phyloP scores from a whole-genome alignment of 2,329 filamentous ascomycete species.

The Ceratocystis papillata region DNA sequence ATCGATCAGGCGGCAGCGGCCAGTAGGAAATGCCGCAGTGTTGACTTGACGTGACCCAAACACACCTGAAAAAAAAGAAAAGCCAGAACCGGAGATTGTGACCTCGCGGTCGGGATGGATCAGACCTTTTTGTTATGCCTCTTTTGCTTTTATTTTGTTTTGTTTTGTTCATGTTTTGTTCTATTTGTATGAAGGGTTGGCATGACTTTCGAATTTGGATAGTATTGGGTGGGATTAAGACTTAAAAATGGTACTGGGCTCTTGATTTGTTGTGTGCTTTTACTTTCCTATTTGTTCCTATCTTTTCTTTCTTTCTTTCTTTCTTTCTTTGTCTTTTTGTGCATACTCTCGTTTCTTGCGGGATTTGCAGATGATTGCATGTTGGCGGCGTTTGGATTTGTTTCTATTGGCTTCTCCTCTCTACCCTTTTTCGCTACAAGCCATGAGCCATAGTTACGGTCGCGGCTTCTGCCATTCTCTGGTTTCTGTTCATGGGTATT shows the following conservation, averaged over 20 bases:
- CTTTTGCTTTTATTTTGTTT: slow-evolving; percentile 14
- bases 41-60: too few species aligned
- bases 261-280: slow-evolving; percentile 5
- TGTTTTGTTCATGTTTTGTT: neutral
- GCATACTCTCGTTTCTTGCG: neutral
- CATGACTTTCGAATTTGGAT: slow-evolving; percentile 14
- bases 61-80: neutral
- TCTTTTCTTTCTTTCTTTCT: neutral
- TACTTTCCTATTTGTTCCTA: neutral
- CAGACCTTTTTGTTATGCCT: neutral
- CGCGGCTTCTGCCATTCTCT: neutral
- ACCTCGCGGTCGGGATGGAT: slow-evolving; percentile 11
- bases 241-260: slow-evolving; percentile 11
- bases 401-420: neutral
- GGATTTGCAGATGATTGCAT: neutral
- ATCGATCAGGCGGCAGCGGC: neutral
- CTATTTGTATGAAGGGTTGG: neutral
- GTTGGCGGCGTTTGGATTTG: neutral
- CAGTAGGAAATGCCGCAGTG: neutral
- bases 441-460: too few species aligned
- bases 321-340: neutral
- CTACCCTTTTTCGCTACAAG: neutral
- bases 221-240: slow-evolving; percentile 2
- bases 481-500: neutral
- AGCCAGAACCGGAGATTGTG: slow-evolving; percentile 9